Conservation (phyloP, 2,329 filamentous ascomycete genomes). For the Amesomyces nigricolor region DNA sequence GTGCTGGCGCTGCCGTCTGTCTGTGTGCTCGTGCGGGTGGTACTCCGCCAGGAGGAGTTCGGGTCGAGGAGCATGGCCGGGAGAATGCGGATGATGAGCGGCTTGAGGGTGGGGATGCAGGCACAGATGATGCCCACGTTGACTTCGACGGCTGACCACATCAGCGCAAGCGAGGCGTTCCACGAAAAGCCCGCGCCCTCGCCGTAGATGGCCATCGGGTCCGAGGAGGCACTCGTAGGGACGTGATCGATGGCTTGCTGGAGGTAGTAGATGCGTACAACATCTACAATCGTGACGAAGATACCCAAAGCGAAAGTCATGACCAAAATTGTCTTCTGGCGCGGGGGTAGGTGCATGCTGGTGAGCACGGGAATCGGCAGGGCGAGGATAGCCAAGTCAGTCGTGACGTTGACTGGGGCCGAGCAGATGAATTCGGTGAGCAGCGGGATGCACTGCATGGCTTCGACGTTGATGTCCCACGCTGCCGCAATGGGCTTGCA, state of each 20-base stretch:
- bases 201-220: slow-evolving; percentile 44
- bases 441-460: slow-evolving; percentile 48
- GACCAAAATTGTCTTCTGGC: slow-evolving; percentile 83
- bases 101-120: slow-evolving; percentile 88
- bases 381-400: slow-evolving; percentile 80
- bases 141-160: slow-evolving; percentile 93
- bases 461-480: slow-evolving; percentile 44
- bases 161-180: slow-evolving; percentile 78
- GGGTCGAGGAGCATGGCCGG: slow-evolving; percentile 52
- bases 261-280: slow-evolving; percentile 83
- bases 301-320: slow-evolving; percentile 81
- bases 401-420: slow-evolving; percentile 86
- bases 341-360: slow-evolving; percentile 73
- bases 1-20: slow-evolving; percentile 18
- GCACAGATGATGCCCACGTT: slow-evolving; percentile 86
- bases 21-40: slow-evolving; percentile 21
- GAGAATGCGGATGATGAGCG: slow-evolving; percentile 64
- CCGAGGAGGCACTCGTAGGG: slow-evolving; percentile 33
- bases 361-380: slow-evolving; percentile 85
- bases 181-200: slow-evolving; percentile 52
- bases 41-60: slow-evolving; percentile 36
- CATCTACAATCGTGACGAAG: slow-evolving; percentile 83
- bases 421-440: slow-evolving; percentile 64
- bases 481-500: slow-evolving; percentile 69
- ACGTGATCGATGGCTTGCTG: slow-evolving; percentile 59